Base-by-base conservation (phyloP, 805 yeast species). In the Pichia phayaonensis region DNA sequence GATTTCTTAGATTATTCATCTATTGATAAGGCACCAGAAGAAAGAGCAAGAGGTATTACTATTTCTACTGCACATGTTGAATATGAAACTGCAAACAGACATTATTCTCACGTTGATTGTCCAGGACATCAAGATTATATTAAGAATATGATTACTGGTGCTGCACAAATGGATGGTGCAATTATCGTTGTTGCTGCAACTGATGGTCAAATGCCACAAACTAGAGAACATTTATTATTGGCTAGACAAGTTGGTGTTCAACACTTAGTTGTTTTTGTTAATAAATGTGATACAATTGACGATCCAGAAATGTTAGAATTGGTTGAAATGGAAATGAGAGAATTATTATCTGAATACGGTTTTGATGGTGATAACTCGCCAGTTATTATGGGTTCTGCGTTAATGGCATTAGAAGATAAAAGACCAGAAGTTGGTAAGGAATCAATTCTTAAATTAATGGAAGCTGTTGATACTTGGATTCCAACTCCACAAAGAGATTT, bases 241-340 rank as follows among this genome's bases (percentile, higher is more conserved):
- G 99, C 99, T 58, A 89, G 98, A 79, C 99, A 94, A 78, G 98
- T 94, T 69, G 99, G 99, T 81, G 96, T 94, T 60, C 95, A 92
- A 76, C 81, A 90, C 74, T 81, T 94, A 67, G 97, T 94, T 71
- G 99, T 94, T 48, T 94, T 87, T 63, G 98, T 94, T 54, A 94
- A 94, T 86, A 94, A 94, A 79, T 94, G 94, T 63, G 99, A 94
- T 72, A 86, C 96, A 62, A 81, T 94, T 67, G 97, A 94, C 68
- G 99, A 94, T 71, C 95, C 96, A 59, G 99, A 94, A 79, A 94
- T 92, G 97, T 80, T 94, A 71, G 99, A 94, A 79, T 83, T 94
- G 64, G 99, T 94, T 59, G 99, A 94, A 78, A 94, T 94, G 99
- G 99, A 94, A 79, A 94, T 94, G 99, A 86, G 99, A 76, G 99